Evolutionary conservation across 2,329 filamentous ascomycete genomes (phyloP), one percentile per base, ranked within the genome.

Genomic region (Aspergillus pseudoviridinutans): DNA sequence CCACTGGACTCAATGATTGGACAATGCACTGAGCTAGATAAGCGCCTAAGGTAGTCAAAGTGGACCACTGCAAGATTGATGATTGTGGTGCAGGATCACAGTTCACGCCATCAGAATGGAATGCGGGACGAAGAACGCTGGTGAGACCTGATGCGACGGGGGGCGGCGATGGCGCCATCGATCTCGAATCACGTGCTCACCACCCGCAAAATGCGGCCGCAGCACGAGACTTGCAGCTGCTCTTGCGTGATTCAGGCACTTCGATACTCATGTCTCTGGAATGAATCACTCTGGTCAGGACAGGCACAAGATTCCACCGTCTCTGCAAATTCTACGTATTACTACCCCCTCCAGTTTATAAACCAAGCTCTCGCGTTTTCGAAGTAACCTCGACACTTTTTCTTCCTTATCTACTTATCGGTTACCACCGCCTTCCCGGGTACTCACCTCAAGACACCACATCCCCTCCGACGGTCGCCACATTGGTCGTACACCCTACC

Each of bases 131-230:
- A 8, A 38, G 14, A 38, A 17, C 5, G 6, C 14, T 25, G 51
- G 5, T n/a, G 51, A 49, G 51, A 49, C 50, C 42, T 60, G 55
- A 60, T 66, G 61, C 56, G 57, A 63, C 38, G 20, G 20, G 14
- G 12, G 28, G 4, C 41, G 53, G 55, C 24, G 49, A 66, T 65
- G 58, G 64, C 62, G 65, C 61, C 50, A 66, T 67, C 56, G 22
- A 17, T 38, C 14, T 17, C 27, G 8, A n/a, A 46, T 56, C 66
- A 68, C 60, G 66, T 67, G 63, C 32, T 5, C 1, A n/a, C 2
- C 29, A 32, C 51, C 61, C 55, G 22, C 22, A 47, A 12, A 47
- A 42, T 28, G 28, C n/a, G 32, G 50, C 28, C 46, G 50, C 27
- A 55, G 57, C 55, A 61, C 51, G 59, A 59, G 58, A 58, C 55